Evolutionary conservation across 2,329 filamentous ascomycete species (phyloP), one percentile per base, ranked within the genome.

Genomic region (Laburnicola sp.): DNA sequence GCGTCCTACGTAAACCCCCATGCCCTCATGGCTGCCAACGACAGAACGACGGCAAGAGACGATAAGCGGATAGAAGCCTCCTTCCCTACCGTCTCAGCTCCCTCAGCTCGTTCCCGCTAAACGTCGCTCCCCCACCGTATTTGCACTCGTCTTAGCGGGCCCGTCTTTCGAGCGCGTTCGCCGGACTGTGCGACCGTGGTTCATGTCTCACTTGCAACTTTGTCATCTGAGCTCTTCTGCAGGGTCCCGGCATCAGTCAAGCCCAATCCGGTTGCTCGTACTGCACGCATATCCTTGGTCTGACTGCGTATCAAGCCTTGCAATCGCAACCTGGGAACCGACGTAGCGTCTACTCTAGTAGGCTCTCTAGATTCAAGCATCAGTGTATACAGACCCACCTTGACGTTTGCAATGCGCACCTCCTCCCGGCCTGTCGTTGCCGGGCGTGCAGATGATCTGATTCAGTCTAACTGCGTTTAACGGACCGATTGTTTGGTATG

Each of bases 141-240:
- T 40, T 28, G 46, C 47, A 40, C 10, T 45, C 45, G 37, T 38
- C 36, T 58, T 42, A 54, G 47, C 36, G 48, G 48, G 53, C 56
- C 48, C 52, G 47, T 52, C 52, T 51, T 38, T 41, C 47, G 51
- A 55, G 64, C 60, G 60, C 64, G 60, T 64, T 59, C 55, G 51
- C 58, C 45, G 54, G 54, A 47, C 53, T 65, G 64, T 67, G 64
- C 65, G 51, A 63, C 62, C 49, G 53, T 62, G 54, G 60, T 52
- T 44, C 44, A 64, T 69, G 65, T 70, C 67, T 71, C 64, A 67
- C 57, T 60, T 49, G 56, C 48, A 42, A 60, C 45, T 59, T 61
- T 68, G 63, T 68, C 65, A 71, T 66, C 58, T 67, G 65, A 53
- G 50, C 60, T 58, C 58, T 40, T 61, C 63, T 69, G 62, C 67